Percentiles rank a stretch among this genome's conserved stretches.
Evolutionary conservation across 2,329 filamentous ascomycete genomes (phyloP).

Genomic region (Dissoconium aciculare): DNA sequence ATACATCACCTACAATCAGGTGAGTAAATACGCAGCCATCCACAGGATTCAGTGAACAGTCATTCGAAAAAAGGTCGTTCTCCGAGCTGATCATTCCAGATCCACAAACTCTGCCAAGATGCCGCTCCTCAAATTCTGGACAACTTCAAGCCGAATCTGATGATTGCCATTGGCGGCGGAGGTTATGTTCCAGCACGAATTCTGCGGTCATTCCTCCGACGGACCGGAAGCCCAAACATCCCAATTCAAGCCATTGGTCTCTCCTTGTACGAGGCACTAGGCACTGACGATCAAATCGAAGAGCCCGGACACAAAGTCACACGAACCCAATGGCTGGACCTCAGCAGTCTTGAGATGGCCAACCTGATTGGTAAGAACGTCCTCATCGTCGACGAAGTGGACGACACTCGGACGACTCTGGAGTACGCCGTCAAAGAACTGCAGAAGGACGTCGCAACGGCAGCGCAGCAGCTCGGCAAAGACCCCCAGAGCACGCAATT

Average conservation of each 20-base stretch:
- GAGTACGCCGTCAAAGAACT: slow-evolving; percentile 89
- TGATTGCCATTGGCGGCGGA: slow-evolving; percentile 95
- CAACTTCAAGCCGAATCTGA: slow-evolving; percentile 81
- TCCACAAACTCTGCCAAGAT: slow-evolving; percentile 92
- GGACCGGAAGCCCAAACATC: slow-evolving; percentile 75
- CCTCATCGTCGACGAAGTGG: slow-evolving; percentile 87
- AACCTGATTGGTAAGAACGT: slow-evolving; percentile 84
- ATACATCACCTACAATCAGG: slow-evolving; percentile 1
- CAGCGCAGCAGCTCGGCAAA: slow-evolving; percentile 54
- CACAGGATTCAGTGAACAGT: too few species aligned
- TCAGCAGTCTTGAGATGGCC: slow-evolving; percentile 71
- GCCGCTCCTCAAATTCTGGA: slow-evolving; percentile 67
- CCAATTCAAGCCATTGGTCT: slow-evolving; percentile 98
- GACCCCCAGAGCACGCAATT: slow-evolving; percentile 67
- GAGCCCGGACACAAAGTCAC: slow-evolving; percentile 83
- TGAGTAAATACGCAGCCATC: neutral
- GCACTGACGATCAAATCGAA: slow-evolving; percentile 45
- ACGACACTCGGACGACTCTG: slow-evolving; percentile 85
- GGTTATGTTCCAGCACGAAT: slow-evolving; percentile 96
- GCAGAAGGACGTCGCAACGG: slow-evolving; percentile 81
- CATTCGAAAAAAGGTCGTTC: too few species aligned
- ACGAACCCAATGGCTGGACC: slow-evolving; percentile 93
- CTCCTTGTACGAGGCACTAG: slow-evolving; percentile 83
- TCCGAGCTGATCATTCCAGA: too few species aligned
- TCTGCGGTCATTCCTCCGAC: slow-evolving; percentile 93